Conservation (phyloP, 2,329 filamentous ascomycete species). For the Ilyonectria destructans region DNA sequence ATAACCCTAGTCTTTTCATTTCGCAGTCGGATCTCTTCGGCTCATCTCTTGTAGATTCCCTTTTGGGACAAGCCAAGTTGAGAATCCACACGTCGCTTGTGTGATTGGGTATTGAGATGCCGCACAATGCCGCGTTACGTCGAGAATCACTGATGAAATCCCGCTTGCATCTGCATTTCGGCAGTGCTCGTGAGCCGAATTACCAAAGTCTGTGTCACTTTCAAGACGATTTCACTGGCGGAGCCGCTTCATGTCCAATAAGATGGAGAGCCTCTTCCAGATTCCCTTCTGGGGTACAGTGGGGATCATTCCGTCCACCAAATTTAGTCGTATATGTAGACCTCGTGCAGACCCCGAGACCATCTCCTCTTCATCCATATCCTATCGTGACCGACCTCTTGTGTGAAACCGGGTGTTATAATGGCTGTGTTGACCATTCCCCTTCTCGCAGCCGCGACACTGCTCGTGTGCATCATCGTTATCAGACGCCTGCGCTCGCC, state of each 20-base stretch:
- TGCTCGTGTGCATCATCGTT: constrained; percentile 9
- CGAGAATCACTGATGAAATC: neutral
- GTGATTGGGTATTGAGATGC: constrained; percentile 24
- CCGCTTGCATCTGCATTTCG: neutral
- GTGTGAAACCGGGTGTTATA: neutral
- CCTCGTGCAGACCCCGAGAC: neutral
- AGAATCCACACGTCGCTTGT: too few species aligned
- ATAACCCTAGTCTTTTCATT: neutral
- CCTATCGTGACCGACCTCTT: too few species aligned
- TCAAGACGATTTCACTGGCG: neutral
- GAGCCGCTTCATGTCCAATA: neutral
- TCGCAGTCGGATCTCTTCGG: neutral
- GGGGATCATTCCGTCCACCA: neutral
- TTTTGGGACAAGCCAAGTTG: constrained; percentile 13
- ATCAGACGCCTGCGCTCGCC: constrained; percentile 24
- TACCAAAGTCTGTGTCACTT: neutral
- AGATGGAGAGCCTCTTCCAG: neutral
- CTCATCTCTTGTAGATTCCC: constrained; percentile 42
- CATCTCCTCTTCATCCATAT: neutral
- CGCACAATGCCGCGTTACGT: neutral
- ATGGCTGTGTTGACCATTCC: constrained; percentile 20
- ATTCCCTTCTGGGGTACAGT: neutral
- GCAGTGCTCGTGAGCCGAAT: neutral
- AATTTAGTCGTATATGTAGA: constrained; percentile 4
- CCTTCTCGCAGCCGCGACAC: neutral